Conservation (phyloP, 352 stramenopile genomes). For the Salisapilia sapeloensis region DNA sequence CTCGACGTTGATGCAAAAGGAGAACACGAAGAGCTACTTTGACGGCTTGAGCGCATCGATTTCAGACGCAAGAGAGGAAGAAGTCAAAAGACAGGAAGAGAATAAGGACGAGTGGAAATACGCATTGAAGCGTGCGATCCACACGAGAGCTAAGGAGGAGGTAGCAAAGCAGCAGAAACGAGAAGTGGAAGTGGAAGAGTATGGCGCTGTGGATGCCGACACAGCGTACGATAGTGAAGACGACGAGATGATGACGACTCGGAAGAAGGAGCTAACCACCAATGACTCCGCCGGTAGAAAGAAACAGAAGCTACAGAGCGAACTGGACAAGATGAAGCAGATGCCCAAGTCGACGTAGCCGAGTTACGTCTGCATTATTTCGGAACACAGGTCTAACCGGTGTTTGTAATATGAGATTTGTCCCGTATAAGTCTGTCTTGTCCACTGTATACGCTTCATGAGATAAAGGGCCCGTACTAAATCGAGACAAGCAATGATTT, state of each 20-base stretch:
- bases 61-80: slow-evolving; percentile 24
- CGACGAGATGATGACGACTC: slow-evolving; percentile 16
- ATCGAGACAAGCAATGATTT: no score
- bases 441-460: no score
- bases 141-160: slow-evolving; percentile 20
- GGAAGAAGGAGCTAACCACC: slow-evolving; percentile 10
- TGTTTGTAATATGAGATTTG: no score
- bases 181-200: slow-evolving; percentile 41
- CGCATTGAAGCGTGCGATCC: slow-evolving; percentile 32
- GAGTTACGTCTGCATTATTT: no score
- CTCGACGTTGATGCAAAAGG: slow-evolving; percentile 3
- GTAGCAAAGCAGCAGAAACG: slow-evolving; percentile 13
- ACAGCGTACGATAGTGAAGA: slow-evolving; percentile 36
- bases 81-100: slow-evolving; percentile 20
- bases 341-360: no score
- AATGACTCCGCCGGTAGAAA: slow-evolving; percentile 34
- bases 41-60: slow-evolving; percentile 49
- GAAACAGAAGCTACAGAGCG: slow-evolving; percentile 41
- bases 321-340: slow-evolving; percentile 63
- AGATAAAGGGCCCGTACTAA: no score
- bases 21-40: slow-evolving; percentile 24
- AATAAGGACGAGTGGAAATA: slow-evolving; percentile 33
- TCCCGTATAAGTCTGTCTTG: no score
- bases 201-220: slow-evolving; percentile 16
- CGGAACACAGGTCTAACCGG: no score